Conservation (phyloP, 1,284 basidiomycete species). For the Ustilago sp. region DNA sequence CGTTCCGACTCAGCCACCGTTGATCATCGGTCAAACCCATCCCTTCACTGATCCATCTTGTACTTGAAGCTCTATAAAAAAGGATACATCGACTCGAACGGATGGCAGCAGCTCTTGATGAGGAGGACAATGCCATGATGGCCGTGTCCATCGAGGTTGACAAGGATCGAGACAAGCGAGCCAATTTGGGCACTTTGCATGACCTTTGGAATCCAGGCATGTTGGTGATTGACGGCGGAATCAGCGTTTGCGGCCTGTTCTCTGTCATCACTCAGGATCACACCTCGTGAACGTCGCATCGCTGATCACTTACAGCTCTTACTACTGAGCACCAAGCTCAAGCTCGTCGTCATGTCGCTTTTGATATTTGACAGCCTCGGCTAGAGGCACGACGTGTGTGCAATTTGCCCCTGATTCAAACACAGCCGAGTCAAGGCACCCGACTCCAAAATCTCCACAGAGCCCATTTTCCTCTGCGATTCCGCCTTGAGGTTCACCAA, state of each 20-base stretch:
- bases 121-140: background rate
- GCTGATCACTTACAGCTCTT: background rate
- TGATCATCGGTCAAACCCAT: background rate
- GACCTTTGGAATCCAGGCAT: no score
- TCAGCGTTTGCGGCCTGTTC: no score
- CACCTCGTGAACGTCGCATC: no score
- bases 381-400: constrained; percentile 8
- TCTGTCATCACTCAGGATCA: background rate
- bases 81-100: background rate
- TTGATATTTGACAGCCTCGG: constrained; percentile 18
- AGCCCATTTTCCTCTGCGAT: background rate
- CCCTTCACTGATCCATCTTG: background rate
- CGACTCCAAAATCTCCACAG: background rate
- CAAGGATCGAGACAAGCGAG: background rate
- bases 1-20: background rate
- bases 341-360: background rate
- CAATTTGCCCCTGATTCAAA: constrained; percentile 8
- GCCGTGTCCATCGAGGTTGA: constrained; percentile 6
- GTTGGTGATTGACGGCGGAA: no score
- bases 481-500: background rate
- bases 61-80: background rate
- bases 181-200: no score
- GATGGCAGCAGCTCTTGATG: background rate
- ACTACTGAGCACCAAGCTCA: background rate
- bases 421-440: background rate